Evolutionary conservation across 169 alveolate species (phyloP).

Genomic region (Plasmodium vivax): DNA sequence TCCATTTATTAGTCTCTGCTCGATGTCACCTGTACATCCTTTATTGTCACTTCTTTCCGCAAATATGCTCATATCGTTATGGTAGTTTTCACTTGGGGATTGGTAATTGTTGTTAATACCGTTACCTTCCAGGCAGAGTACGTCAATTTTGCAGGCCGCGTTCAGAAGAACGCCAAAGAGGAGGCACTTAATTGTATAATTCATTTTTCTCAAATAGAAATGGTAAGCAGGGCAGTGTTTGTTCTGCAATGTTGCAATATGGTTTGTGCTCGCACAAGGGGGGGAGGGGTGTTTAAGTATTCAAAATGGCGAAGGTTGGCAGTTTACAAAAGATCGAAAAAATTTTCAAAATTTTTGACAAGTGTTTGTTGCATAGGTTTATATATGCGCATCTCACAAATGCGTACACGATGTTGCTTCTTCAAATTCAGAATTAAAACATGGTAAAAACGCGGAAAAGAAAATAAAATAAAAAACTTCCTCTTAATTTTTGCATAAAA

Average conservation of each 20-base stretch:
- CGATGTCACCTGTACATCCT: conserved; percentile 60
- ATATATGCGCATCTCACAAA: not conserved
- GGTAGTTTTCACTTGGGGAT: not conserved
- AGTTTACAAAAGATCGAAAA: not conserved
- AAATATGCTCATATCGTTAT: not conserved
- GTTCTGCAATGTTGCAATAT: not conserved
- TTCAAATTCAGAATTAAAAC: not conserved
- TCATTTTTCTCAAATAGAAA: not conserved
- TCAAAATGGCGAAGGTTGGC: not conserved
- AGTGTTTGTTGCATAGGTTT: not conserved
- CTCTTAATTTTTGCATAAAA: not conserved
- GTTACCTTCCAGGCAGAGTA: not conserved
- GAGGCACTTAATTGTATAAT: not conserved
- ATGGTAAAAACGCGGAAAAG: not conserved
- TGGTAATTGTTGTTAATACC: not conserved
- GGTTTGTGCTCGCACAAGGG: not conserved
- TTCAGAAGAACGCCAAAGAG: not conserved
- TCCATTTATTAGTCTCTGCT: conserved; percentile 52
- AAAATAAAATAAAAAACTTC: not conserved
- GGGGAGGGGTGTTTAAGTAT: not conserved
- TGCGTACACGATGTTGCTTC: not conserved
- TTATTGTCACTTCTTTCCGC: not conserved
- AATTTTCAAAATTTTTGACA: not conserved
- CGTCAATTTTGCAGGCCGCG: not conserved
- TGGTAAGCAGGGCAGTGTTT: not conserved